phyloP scores from a whole-genome alignment of 805 yeast species.

The Yarrowia sp. region DNA sequence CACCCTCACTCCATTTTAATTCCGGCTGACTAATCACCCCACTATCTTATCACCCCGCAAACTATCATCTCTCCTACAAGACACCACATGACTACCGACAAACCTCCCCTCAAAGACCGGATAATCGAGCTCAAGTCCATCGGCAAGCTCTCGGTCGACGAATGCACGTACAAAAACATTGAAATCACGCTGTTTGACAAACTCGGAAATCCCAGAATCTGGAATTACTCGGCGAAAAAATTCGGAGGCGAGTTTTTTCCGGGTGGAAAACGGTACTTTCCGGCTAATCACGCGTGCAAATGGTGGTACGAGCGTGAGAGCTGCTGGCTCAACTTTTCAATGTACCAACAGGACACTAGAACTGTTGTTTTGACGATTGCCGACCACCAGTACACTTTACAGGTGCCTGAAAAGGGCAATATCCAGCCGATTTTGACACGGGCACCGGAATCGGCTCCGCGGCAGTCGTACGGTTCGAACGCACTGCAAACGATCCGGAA shows the following conservation, averaged over 20 bases:
- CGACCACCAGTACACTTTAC: neutral
- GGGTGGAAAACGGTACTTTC: neutral
- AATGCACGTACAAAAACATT: neutral
- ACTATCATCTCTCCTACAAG: too few species aligned
- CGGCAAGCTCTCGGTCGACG: neutral
- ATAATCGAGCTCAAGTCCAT: neutral
- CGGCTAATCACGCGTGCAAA: neutral
- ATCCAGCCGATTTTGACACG: neutral
- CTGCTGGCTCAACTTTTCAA: neutral
- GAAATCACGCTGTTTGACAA: neutral
- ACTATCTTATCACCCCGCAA: too few species aligned
- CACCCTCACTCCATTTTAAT: too few species aligned
- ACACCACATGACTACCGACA: neutral
- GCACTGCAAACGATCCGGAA: neutral
- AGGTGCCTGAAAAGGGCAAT: neutral
- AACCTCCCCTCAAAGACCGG: neutral
- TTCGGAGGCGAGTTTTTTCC: neutral
- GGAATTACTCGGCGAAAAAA: neutral
- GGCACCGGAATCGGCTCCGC: neutral
- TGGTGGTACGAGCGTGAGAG: conserved; percentile 1
- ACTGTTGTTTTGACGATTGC: neutral
- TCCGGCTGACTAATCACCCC: too few species aligned
- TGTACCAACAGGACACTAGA: neutral
- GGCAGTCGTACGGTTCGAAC: neutral
- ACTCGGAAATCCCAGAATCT: neutral